phyloP scores from a whole-genome alignment of 1,284 basidiomycete genomes.

The Ceratobasidium sp. region DNA sequence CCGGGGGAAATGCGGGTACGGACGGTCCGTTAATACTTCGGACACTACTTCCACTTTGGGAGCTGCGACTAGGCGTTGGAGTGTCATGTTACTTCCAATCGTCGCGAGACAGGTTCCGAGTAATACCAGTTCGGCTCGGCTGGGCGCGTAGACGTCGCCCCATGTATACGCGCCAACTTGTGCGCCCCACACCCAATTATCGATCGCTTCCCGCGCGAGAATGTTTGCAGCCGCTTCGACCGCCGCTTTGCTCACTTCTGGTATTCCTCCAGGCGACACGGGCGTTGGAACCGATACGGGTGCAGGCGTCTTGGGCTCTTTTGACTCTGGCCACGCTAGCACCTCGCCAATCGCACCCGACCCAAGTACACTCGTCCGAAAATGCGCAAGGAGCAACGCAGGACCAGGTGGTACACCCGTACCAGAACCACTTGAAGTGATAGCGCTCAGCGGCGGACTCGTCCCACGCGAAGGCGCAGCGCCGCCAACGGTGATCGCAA shows the following conservation, averaged over 20 bases:
- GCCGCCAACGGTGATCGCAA: constrained; percentile 1
- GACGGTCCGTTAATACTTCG: constrained; percentile 46
- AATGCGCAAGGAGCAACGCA: constrained; percentile 24
- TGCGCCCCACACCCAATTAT: constrained; percentile 38
- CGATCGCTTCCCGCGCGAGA: constrained; percentile 36
- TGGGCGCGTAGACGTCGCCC: constrained; percentile 1
- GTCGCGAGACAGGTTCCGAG: constrained; percentile 28
- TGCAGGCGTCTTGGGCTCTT: constrained; percentile 32
- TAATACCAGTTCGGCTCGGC: constrained; percentile 30
- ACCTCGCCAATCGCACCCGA: constrained; percentile 38
- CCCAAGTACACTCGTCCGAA: constrained; percentile 21
- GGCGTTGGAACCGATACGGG: constrained; percentile 48
- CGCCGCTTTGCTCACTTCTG: constrained; percentile 29
- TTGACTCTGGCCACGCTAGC: constrained; percentile 15
- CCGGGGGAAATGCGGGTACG: constrained; percentile 26
- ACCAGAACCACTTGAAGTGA: neutral
- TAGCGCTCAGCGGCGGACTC: constrained; percentile 37
- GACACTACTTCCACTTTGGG: constrained; percentile 43
- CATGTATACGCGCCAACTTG: constrained; percentile 8
- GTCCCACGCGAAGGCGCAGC: constrained; percentile 38
- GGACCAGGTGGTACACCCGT: constrained; percentile 31
- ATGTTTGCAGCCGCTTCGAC: constrained; percentile 31
- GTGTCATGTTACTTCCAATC: neutral
- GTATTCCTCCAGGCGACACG: constrained; percentile 44
- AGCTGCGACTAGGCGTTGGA: neutral